A percentile compares a stretch with the other conserved stretches of the same genome.
These are phyloP conservation scores for Colletotrichum kahawae DNA, from an alignment of 2,329 filamentous ascomycete species.

Conservation along the genomic window DNA sequence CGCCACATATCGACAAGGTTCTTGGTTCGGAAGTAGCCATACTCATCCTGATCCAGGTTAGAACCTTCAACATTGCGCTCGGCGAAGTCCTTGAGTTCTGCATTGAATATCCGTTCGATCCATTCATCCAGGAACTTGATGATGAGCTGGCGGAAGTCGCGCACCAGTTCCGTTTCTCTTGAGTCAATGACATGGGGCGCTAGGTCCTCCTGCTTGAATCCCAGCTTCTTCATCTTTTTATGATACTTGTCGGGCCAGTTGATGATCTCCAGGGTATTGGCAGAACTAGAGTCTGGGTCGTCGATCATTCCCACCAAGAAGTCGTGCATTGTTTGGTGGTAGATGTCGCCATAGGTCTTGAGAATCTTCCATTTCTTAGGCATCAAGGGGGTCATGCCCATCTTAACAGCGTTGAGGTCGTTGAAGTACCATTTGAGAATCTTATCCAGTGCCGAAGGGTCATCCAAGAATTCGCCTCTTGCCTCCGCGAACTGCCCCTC, in stretches of 20 bases:
- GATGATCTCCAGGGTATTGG: constrained; percentile 88
- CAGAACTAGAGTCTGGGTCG: constrained; percentile 81
- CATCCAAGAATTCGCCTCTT: constrained; percentile 78
- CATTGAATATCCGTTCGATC: constrained; percentile 90
- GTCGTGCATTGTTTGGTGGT: constrained; percentile 95
- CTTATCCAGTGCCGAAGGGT: constrained; percentile 85
- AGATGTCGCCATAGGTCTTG: constrained; percentile 87
- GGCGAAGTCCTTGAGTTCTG: constrained; percentile 82
- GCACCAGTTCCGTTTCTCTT: constrained; percentile 86
- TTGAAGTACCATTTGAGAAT: constrained; percentile 97
- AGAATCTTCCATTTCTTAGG: constrained; percentile 97
- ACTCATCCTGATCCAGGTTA: constrained; percentile 85
- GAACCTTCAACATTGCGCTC: constrained; percentile 75
- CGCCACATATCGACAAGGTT: constrained; percentile 95
- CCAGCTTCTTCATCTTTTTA: constrained; percentile 90
- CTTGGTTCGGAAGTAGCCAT: constrained; percentile 90
- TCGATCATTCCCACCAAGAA: constrained; percentile 85
- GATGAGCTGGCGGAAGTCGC: constrained; percentile 93
- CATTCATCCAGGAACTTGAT: constrained; percentile 96
- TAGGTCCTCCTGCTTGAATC: constrained; percentile 78
- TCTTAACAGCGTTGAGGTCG: constrained; percentile 91
- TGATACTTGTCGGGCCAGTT: constrained; percentile 98
- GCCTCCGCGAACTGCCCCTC: constrained; percentile 76
- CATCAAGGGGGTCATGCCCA: constrained; percentile 90
- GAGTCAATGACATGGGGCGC: constrained; percentile 88